These are phyloP conservation scores for Beauveria australis DNA, from an alignment of 2,329 filamentous ascomycete genomes.

Conservation along the genomic window DNA sequence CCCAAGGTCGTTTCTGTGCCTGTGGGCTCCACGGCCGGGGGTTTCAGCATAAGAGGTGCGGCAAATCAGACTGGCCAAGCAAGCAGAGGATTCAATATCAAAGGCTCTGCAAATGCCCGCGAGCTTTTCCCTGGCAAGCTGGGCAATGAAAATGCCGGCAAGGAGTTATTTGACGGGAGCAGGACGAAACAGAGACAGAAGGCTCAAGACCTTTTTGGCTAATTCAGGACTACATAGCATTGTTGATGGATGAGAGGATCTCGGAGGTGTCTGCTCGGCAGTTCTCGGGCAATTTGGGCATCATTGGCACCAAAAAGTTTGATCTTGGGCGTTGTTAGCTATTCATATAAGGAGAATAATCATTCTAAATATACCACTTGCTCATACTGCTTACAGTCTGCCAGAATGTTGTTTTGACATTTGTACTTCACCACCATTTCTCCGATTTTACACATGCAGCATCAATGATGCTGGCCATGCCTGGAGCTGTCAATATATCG, in stretches of 20 bases:
- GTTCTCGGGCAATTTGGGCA: neutral
- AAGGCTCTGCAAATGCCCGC: conserved; percentile 56
- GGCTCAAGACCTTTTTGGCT: conserved; percentile 62
- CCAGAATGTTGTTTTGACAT: neutral
- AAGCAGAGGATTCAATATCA: conserved; percentile 54
- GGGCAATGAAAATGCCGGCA: conserved; percentile 43
- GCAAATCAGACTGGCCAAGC: conserved; percentile 37
- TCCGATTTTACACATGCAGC: conserved; percentile 45
- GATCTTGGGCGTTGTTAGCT: neutral
- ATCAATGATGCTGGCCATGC: conserved; percentile 29
- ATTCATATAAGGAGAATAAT: neutral
- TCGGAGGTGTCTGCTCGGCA: neutral
- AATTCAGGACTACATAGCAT: neutral
- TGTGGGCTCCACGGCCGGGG: conserved; percentile 30
- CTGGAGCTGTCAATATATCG: conserved; percentile 29
- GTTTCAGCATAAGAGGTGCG: conserved; percentile 54
- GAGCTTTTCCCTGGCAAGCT: conserved; percentile 59
- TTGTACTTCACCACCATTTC: conserved; percentile 51
- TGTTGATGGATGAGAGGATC: neutral
- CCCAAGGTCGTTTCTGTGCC: conserved; percentile 53
- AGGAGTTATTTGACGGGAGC: conserved; percentile 55
- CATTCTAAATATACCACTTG: neutral
- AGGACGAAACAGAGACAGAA: conserved; percentile 52
- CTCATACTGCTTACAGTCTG: neutral
- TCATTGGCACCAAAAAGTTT: neutral